Base-by-base conservation (phyloP, 257 asterid genomes). In the Primulina eburnea region DNA sequence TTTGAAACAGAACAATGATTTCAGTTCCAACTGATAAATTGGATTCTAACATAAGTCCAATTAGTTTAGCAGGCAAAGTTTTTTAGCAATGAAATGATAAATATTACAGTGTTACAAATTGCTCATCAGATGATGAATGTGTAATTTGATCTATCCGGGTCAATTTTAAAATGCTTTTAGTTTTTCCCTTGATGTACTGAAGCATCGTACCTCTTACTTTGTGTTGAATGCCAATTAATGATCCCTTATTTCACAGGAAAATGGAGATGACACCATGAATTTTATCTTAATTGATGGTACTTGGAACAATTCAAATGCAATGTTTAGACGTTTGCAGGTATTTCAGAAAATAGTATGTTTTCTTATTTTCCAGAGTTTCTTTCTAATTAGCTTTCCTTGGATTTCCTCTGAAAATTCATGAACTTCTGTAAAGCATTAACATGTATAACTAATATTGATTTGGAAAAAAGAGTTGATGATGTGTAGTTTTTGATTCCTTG, bases 301-400 rank as follows among this genome's bases (percentile, higher is more conserved):
- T 26, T 91, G 99, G 97, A 94, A 89, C 91, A 92, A 89, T 82
- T 94, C 99, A 8, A 75, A 68, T 78, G 97, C 99, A 78, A 87
- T 94, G 97, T 86, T 91, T 82, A 86, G 75, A 77, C 95, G 97
- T 53, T 84, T 94, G 82, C 90, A 91, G 99, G 99, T 94, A 73
- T n/a, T 38, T 57, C 26, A 8, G 7, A 52, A 52, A 66, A 34
- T 52, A 61, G 57, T 43, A 71, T 43, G 6, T 34, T 52, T 58
- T 26, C 21, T 67, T 6, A 57, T 9, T 7, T 53, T 67, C 18
- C 9, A 12, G 18, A 67, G 56, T 68, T 10, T 6, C 35, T 30
- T 53, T 47, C 33, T 32, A n/a, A 43, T 3, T 11, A 3, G 14
- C 53, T 43, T 43, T 43, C n/a, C 53, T 43, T n/a, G n/a, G 11